A percentile compares a stretch with the other conserved stretches of the same genome.
Conservation (phyloP, 768 basidiomycete genomes). For the Rhodosporidiobolus odoratus region DNA sequence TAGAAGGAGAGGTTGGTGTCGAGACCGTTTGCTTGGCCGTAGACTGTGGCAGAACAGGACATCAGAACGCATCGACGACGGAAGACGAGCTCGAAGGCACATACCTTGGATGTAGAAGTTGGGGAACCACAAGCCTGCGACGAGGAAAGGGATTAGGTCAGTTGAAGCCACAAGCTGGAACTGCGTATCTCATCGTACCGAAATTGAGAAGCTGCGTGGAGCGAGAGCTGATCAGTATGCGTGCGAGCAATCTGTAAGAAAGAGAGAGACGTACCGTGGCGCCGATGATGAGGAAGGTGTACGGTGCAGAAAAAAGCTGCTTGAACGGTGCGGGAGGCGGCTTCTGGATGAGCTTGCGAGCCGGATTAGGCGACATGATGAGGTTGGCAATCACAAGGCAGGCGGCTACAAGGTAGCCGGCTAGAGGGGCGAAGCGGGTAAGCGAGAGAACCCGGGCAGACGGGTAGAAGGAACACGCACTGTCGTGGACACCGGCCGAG, state of each 20-base stretch:
- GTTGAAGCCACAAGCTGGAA: conserved; percentile 40
- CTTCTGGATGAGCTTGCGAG: neutral
- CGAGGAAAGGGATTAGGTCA: neutral
- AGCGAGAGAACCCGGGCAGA: neutral
- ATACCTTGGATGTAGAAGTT: conserved; percentile 40
- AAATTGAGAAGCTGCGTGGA: neutral
- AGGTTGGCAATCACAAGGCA: conserved; percentile 50
- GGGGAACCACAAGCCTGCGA: conserved; percentile 49
- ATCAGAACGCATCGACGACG: conserved; percentile 44
- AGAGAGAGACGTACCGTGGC: neutral
- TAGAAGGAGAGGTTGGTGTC: conserved; percentile 2
- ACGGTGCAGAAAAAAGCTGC: conserved; percentile 9
- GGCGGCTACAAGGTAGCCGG: conserved; percentile 52
- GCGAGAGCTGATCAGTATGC: neutral
- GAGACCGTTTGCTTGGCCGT: conserved; percentile 24
- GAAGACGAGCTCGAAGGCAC: conserved; percentile 30
- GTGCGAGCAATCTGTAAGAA: neutral
- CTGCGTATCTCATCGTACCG: neutral
- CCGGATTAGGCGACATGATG: conserved; percentile 46
- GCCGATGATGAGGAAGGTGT: neutral
- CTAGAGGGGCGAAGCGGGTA: conserved; percentile 4
- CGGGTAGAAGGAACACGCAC: neutral
- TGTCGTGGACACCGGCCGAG: conserved; percentile 43
- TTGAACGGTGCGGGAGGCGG: conserved; percentile 17
- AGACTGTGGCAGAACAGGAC: conserved; percentile 1